phyloP scores from a whole-genome alignment of 2,329 filamentous ascomycete genomes.

The Aspergillus floridensis region DNA sequence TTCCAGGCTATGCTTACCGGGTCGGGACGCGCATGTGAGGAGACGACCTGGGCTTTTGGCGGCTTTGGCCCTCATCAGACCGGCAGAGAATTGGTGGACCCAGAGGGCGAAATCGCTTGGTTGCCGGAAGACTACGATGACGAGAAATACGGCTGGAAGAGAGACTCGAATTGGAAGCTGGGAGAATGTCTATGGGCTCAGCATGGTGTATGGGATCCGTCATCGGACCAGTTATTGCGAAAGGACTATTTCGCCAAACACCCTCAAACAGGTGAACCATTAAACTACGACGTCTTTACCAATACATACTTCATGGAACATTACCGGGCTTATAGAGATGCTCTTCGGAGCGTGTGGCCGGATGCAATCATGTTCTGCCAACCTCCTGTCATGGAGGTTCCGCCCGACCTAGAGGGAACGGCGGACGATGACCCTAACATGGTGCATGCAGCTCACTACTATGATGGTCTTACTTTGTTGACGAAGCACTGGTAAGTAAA shows the following conservation, averaged over 20 bases:
- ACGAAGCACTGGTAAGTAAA: constrained; percentile 80
- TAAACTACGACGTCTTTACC: constrained; percentile 83
- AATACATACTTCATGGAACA: constrained; percentile 89
- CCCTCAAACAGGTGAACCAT: constrained; percentile 67
- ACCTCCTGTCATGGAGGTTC: constrained; percentile 86
- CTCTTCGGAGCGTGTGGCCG: constrained; percentile 72
- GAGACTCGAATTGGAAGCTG: constrained; percentile 82
- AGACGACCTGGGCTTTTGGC: constrained; percentile 91
- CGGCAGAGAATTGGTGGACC: constrained; percentile 78
- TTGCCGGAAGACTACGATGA: constrained; percentile 80
- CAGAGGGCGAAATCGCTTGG: constrained; percentile 82
- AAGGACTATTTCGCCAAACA: constrained; percentile 87
- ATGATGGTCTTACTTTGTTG: constrained; percentile 93
- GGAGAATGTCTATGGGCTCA: constrained; percentile 97
- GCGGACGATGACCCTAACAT: constrained; percentile 84
- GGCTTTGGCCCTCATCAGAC: constrained; percentile 88
- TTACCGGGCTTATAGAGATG: constrained; percentile 72
- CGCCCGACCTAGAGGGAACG: constrained; percentile 82
- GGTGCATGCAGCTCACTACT: constrained; percentile 93
- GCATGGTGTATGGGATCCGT: constrained; percentile 89
- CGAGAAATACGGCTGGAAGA: constrained; percentile 81
- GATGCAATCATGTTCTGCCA: constrained; percentile 87
- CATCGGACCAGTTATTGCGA: constrained; percentile 69
- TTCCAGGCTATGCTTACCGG: constrained; percentile 92
- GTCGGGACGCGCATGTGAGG: constrained; percentile 84